Evolutionary conservation across 2,329 filamentous ascomycete species (phyloP).

Genomic region (Aspergillus alliaceus): DNA sequence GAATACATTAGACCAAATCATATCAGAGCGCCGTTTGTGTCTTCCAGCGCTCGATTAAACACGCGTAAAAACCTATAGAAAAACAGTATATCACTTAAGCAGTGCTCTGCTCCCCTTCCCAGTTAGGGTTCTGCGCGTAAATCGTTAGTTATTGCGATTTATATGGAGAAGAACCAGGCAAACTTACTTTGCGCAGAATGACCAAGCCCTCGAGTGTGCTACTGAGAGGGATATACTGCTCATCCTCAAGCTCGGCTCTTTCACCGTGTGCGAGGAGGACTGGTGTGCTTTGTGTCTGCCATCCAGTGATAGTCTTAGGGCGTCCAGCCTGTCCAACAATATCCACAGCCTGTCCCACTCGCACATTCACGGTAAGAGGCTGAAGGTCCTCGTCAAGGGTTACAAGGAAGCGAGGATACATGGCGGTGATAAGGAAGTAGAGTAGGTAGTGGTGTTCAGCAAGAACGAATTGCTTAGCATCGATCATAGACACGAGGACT

Average conservation of each 20-base stretch:
- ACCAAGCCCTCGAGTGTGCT: conserved; percentile 92
- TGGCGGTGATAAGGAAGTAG: conserved; percentile 94
- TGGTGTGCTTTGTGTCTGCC: conserved; percentile 99
- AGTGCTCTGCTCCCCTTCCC: conserved; percentile 29
- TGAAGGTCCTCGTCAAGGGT: conserved; percentile 94
- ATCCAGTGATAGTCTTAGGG: conserved; percentile 98
- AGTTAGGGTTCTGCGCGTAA: conserved; percentile 45
- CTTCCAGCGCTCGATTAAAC: conserved; percentile 19
- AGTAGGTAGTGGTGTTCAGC: conserved; percentile 84
- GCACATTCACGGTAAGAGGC: conserved; percentile 91
- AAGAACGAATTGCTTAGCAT: conserved; percentile 82
- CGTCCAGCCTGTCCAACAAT: conserved; percentile 95
- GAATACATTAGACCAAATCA: conserved; percentile 36
- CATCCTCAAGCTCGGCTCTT: conserved; percentile 93
- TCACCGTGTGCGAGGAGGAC: conserved; percentile 93
- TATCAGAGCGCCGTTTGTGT: conserved; percentile 21
- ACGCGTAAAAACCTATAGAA: conserved; percentile 17
- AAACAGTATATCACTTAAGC: conserved; percentile 30
- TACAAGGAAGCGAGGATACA: conserved; percentile 94
- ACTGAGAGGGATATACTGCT: conserved; percentile 91
- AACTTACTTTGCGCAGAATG: conserved; percentile 88
- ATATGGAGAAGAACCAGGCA: background rate
- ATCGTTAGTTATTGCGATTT: conserved; percentile 23
- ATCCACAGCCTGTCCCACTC: conserved; percentile 96
- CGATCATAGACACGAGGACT: conserved; percentile 89